Base-by-base conservation (phyloP, 2,329 filamentous ascomycete species). In the Xylariaceae sp. region DNA sequence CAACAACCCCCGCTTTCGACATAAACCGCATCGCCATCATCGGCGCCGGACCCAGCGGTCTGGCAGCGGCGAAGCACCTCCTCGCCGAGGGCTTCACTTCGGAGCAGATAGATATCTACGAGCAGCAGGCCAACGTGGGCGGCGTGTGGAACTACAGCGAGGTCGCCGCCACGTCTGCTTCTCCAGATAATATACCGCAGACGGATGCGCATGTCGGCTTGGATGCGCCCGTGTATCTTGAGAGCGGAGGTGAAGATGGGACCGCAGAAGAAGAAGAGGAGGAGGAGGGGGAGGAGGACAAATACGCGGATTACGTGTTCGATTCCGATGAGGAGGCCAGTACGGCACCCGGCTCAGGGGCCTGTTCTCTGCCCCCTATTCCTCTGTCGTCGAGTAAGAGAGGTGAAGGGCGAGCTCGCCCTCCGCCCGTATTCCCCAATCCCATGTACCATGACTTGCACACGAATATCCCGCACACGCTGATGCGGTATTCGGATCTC, bases 81-180 rank as follows among this genome's bases (percentile, higher is more conserved):
- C 59, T 76, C 9, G 86, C 83, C 1, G 88, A 83, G 71, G 55
- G 68, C 26, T 44, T 43, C 32, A 49, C 59, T 1, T 92, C 92
- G 54, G 65, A 78, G 9, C 73, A 69, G 19, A 81, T 97, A 43
- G 76, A 81, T 43, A 63, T 96, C 27, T 94, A 85, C 54, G 92
- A 97, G 62, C 87, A 95, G 62, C 81, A 88, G 49, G 67, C 72
- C 31, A 72, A 77, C 33, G 75, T 84, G 5, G 90, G 88, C 41
- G 90, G 92, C 2, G 77, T 92, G 8, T 97, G 90, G 90, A 83
- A 88, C 54, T 88, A 94, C 60, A 81, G 73, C 44, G 23, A 63
- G 31, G 55, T 69, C 58, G 46, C 73, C 51, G 50, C 66, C 56
- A 43, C 72, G n/a, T n/a, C n/a, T n/a, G n/a, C n/a, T n/a, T n/a